Evolutionary conservation across 2,329 filamentous ascomycete genomes (phyloP).

Genomic region (Dendryphion nanum): DNA sequence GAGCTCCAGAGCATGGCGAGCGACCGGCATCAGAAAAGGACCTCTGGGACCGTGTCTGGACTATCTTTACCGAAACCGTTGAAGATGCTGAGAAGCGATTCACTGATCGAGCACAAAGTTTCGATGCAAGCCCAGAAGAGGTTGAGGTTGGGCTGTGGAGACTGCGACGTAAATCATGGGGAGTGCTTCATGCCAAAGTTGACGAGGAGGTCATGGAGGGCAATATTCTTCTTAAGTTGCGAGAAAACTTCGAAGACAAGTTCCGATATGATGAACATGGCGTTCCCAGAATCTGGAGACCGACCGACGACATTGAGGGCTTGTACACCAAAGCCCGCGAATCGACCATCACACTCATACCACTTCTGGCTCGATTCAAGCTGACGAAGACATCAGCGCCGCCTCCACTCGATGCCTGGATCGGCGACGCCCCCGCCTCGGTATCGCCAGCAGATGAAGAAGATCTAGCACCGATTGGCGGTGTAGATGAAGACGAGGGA

Average conservation of each 20-base stretch:
- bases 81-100: slow-evolving; percentile 83
- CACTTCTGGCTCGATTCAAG: slow-evolving; percentile 80
- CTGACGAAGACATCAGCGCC: slow-evolving; percentile 70
- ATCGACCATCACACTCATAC: slow-evolving; percentile 87
- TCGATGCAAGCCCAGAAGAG: slow-evolving; percentile 88
- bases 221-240: slow-evolving; percentile 89
- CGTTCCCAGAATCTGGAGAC: slow-evolving; percentile 94
- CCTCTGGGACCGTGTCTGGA: slow-evolving; percentile 96
- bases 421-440: slow-evolving; percentile 73
- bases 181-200: slow-evolving; percentile 81
- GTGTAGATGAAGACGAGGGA: slow-evolving; percentile 90
- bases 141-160: slow-evolving; percentile 92
- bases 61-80: slow-evolving; percentile 77
- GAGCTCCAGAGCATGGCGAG: slow-evolving; percentile 74
- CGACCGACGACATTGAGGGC: slow-evolving; percentile 95
- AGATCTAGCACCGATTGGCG: slow-evolving; percentile 83
- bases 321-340: slow-evolving; percentile 90
- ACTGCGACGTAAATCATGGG: slow-evolving; percentile 90
- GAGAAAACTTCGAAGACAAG: slow-evolving; percentile 98
- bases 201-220: slow-evolving; percentile 98
- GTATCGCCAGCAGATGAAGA: slow-evolving; percentile 84
- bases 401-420: slow-evolving; percentile 80
- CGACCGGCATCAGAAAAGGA: slow-evolving; percentile 73
- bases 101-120: slow-evolving; percentile 83
- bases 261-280: slow-evolving; percentile 96